These are phyloP conservation scores for Diplodia corticola DNA, from an alignment of 2,329 filamentous ascomycete genomes.

Conservation along the genomic window DNA sequence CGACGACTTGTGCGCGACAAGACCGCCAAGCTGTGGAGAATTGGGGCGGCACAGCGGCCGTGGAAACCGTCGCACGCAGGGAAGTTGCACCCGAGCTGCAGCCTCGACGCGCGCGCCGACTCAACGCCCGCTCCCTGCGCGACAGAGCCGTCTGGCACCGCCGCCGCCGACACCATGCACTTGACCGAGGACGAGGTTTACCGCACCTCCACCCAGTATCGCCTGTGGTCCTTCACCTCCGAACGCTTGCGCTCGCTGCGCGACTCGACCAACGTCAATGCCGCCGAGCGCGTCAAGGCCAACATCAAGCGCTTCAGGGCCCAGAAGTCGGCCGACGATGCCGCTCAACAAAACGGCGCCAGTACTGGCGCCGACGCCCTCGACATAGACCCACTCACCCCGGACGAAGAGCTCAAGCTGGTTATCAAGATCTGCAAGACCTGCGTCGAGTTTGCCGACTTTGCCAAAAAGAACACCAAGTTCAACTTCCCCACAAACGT, in stretches of 20 bases:
- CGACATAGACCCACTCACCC: conserved; percentile 68
- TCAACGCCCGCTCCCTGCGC: conserved; percentile 14
- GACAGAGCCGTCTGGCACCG: neutral
- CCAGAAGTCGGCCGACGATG: conserved; percentile 42
- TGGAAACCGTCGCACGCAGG: neutral
- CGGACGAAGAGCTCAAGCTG: conserved; percentile 78
- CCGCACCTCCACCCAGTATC: conserved; percentile 83
- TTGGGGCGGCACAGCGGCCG: neutral
- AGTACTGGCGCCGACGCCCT: conserved; percentile 52
- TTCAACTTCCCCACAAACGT: conserved; percentile 19
- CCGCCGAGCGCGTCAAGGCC: conserved; percentile 65
- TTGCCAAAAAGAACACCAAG: conserved; percentile 20
- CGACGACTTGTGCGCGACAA: neutral
- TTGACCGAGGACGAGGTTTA: conserved; percentile 91
- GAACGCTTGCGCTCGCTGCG: conserved; percentile 70
- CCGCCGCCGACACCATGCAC: conserved; percentile 32
- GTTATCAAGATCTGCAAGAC: conserved; percentile 75
- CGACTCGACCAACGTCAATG: conserved; percentile 74
- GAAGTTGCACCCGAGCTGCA: neutral
- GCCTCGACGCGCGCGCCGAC: neutral
- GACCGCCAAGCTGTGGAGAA: conserved; percentile 2
- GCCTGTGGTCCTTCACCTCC: conserved; percentile 88
- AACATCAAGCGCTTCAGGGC: conserved; percentile 53
- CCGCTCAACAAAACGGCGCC: conserved; percentile 27
- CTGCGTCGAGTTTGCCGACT: conserved; percentile 49